phyloP scores from a whole-genome alignment of 176 grass and related monocot genomes.

The Panicum miliaceum region DNA sequence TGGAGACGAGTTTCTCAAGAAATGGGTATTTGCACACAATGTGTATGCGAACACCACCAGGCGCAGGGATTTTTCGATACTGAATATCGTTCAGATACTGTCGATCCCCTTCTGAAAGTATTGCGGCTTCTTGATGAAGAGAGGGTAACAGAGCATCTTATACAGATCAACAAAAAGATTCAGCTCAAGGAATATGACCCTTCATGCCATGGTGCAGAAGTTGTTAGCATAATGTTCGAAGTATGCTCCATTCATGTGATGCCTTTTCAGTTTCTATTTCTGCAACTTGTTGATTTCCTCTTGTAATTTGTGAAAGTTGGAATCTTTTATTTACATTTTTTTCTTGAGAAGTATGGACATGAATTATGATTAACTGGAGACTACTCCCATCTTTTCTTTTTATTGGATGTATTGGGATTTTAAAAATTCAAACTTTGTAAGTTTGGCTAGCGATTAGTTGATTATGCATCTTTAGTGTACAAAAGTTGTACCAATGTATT shows the following conservation, averaged over 20 bases:
- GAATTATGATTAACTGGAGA: constrained; percentile 25
- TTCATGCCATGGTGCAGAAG: constrained; percentile 53
- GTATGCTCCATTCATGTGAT: constrained; percentile 52
- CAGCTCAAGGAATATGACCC: constrained; percentile 65
- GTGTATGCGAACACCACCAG: constrained; percentile 87
- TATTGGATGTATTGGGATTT: not conserved
- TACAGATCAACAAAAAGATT: constrained; percentile 63
- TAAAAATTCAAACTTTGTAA: not conserved
- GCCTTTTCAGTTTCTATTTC: not conserved
- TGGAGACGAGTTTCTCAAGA: constrained; percentile 81
- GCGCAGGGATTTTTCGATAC: constrained; percentile 62
- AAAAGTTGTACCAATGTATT: not conserved
- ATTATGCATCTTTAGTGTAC: not conserved
- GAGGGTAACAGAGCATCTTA: constrained; percentile 69
- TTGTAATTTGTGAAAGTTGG: constrained; percentile 33
- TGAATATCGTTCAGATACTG: constrained; percentile 66
- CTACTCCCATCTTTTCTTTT: not conserved
- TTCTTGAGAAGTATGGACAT: not conserved
- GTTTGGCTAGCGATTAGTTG: not conserved
- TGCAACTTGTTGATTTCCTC: constrained; percentile 12
- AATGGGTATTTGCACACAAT: constrained; percentile 78
- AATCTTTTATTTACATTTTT: not conserved
- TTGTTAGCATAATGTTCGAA: constrained; percentile 92
- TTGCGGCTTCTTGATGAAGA: constrained; percentile 80
- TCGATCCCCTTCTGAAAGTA: constrained; percentile 76